Evolutionary conservation across 192 early-diverging fungal genomes (phyloP), one percentile per base, ranked within the genome.

Genomic region (Paraglomus brasilianum): DNA sequence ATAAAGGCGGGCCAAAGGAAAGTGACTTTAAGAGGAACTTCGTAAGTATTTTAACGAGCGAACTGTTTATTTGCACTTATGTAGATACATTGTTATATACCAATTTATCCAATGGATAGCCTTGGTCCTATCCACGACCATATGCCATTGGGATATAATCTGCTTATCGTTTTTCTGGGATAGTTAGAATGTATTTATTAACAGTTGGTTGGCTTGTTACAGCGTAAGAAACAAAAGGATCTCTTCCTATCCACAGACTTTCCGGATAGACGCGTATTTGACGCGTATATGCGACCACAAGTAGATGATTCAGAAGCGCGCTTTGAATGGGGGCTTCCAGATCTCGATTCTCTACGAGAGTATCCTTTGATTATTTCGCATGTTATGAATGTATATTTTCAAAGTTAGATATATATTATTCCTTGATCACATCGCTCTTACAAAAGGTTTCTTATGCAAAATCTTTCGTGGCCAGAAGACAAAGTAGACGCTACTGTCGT

Each of bases 241-340:
- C 66, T 91, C 5, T 81, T 88, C 15, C 65, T 99, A 2, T 89
- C 95, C 0, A 76, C 79, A 0, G 72, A 73, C 11, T 99, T 99
- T 68, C 97, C 96, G 8, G 86, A 92, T 71, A 77, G 81, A 14
- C 82, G 81, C 44, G 87, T 98, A 1, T 77, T 77, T 17, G 83
- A 87, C 10, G 94, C 96, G 0, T 99, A 98, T 74, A 70, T 86
- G 24, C 64, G 84, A 17, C 97, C 97, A 0, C 63, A 82, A 39
- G 92, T 98, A 1, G 89, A 95, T 70, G 72, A 74, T 1, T 85
- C 85, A 9, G 49, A 60, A 15, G 58, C 77, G 39, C 57, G 75
- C 48, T 92, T 93, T 70, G 52, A 80, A 66, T 95, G 91, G 91
- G 91, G 88, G 0, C 72, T 80, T 36, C 89, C 91, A 21, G 80